These are phyloP conservation scores for Tolypocladium pustulatum DNA, from an alignment of 2,329 filamentous ascomycete genomes.

Conservation along the genomic window DNA sequence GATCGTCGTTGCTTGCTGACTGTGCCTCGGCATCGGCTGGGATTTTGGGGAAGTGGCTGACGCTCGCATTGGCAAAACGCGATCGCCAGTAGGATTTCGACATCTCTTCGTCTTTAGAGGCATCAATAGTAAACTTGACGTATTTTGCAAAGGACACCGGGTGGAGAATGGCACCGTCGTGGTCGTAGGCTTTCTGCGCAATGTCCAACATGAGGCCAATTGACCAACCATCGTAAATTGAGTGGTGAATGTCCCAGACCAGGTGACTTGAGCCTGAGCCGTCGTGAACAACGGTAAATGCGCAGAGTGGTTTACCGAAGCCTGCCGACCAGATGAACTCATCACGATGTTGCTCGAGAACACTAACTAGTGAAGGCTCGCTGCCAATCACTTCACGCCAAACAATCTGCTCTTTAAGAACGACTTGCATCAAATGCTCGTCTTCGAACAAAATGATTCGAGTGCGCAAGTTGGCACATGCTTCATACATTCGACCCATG, in stretches of 20 bases:
- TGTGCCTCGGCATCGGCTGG: background rate
- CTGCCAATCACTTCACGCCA: background rate
- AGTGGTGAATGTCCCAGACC: constrained; percentile 12
- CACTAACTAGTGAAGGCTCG: background rate
- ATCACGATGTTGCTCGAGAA: background rate
- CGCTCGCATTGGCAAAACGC: background rate
- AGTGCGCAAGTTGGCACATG: constrained; percentile 6
- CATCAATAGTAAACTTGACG: background rate
- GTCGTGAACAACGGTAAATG: background rate
- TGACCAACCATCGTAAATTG: constrained; percentile 14
- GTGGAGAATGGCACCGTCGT: background rate
- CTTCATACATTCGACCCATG: constrained; percentile 10
- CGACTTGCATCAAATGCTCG: constrained; percentile 2
- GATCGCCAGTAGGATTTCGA: background rate
- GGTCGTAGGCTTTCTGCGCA: constrained; percentile 2
- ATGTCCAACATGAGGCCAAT: constrained; percentile 2
- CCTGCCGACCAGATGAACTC: background rate
- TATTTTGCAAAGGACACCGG: constrained; percentile 1
- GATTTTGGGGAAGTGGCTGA: background rate
- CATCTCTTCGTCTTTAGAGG: background rate
- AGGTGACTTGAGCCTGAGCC: constrained; percentile 2
- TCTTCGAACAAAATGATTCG: constrained; percentile 4
- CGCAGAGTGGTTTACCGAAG: background rate
- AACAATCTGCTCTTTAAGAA: background rate
- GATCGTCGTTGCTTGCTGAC: background rate